Conservation (phyloP, 768 basidiomycete genomes). For the Leccinum aurantiacum region DNA sequence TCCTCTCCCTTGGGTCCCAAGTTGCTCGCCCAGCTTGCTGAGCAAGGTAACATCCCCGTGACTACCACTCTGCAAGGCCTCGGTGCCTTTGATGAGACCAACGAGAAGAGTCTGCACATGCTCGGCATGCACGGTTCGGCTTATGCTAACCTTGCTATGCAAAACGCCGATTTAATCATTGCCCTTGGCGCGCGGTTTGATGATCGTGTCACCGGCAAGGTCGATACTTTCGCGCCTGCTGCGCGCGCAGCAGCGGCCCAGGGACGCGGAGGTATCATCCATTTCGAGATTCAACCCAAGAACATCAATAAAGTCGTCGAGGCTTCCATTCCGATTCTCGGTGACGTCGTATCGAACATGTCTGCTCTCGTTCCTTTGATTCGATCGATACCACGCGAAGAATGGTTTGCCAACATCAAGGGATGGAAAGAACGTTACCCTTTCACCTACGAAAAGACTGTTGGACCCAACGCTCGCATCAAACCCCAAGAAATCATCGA, state of each 20-base stretch:
- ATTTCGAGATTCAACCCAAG: constrained; percentile 98
- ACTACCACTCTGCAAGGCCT: constrained; percentile 96
- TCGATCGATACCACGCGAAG: constrained; percentile 55
- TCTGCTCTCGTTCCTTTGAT: constrained; percentile 81
- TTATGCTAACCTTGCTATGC: constrained; percentile 98
- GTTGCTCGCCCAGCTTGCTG: constrained; percentile 74
- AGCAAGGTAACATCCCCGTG: constrained; percentile 92
- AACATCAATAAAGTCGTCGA: constrained; percentile 99
- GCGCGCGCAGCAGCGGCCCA: constrained; percentile 81
- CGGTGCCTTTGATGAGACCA: constrained; percentile 91
- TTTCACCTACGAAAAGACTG: constrained; percentile 77
- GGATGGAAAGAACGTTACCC: constrained; percentile 87
- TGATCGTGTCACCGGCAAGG: constrained; percentile 93
- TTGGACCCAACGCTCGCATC: constrained; percentile 59
- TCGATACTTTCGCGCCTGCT: constrained; percentile 87
- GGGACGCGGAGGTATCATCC: constrained; percentile 94
- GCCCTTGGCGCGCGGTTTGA: constrained; percentile 96
- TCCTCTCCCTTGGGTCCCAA: constrained; percentile 78
- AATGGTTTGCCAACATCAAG: constrained; percentile 84
- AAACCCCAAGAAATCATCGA: constrained; percentile 98
- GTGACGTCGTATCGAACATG: constrained; percentile 87
- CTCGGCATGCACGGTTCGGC: constrained; percentile 98
- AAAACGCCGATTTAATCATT: constrained; percentile 95
- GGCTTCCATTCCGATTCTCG: constrained; percentile 89
- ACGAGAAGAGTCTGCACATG: constrained; percentile 90